Conservation (phyloP, 2,329 filamentous ascomycete genomes). For the Chalaropsis ovoidea region DNA sequence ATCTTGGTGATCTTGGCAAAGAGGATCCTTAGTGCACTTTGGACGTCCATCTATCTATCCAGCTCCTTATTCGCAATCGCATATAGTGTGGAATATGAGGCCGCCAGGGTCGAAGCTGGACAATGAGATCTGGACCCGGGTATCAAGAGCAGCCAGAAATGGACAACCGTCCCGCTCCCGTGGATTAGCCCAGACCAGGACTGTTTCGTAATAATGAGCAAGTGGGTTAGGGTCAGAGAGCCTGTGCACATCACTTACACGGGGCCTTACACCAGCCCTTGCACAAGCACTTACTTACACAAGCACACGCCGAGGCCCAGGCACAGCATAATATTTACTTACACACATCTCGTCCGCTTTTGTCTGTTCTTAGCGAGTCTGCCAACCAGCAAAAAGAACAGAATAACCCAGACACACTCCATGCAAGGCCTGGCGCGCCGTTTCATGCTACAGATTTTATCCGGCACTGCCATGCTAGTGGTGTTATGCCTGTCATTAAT, state of each 20-base stretch:
- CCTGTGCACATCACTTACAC: too few relatives aligned
- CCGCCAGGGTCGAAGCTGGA: background rate
- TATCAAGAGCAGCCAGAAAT: background rate
- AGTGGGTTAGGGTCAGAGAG: background rate
- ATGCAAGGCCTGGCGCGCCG: background rate
- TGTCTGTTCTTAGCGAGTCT: too few relatives aligned
- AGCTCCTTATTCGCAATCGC: background rate
- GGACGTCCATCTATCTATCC: too few relatives aligned
- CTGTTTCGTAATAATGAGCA: background rate
- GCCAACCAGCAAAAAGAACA: too few relatives aligned
- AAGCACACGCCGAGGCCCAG: too few relatives aligned
- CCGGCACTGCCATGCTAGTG: background rate
- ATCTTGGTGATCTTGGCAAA: constrained; percentile 9
- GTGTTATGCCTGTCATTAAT: constrained; percentile 1
- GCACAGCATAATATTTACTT: background rate
- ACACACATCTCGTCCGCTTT: too few relatives aligned
- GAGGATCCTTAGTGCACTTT: background rate
- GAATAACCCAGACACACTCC: too few relatives aligned
- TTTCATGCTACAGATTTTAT: background rate
- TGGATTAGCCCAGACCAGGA: background rate
- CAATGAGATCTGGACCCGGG: background rate
- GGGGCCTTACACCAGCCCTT: too few relatives aligned
- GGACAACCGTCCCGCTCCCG: background rate
- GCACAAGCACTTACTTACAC: too few relatives aligned
- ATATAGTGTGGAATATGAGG: background rate